phyloP scores from a whole-genome alignment of 805 yeast genomes.

The Isabelozyma rhagii region DNA sequence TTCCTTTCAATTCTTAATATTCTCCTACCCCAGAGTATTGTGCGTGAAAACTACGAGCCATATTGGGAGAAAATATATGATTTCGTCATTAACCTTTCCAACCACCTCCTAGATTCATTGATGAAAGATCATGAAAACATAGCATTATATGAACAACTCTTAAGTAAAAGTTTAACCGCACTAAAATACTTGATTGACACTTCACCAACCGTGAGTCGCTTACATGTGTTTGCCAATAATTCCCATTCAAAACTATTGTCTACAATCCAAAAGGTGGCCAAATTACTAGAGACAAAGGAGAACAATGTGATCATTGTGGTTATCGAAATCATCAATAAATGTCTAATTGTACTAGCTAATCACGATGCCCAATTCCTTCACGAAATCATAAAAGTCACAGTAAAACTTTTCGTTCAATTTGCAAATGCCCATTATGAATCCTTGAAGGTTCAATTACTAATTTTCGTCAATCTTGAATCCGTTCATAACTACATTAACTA shows the following conservation, averaged over 20 bases:
- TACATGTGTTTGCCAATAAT: conserved; percentile 13
- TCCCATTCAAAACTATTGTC: conserved; percentile 16
- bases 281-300: conserved; percentile 18
- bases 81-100: conserved; percentile 17
- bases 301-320: conserved; percentile 15
- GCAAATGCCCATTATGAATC: conserved; percentile 39
- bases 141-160: conserved; percentile 12
- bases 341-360: conserved; percentile 41
- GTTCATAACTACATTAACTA: conserved; percentile 34
- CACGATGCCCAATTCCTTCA: conserved; percentile 36
- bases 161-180: conserved; percentile 15
- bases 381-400: conserved; percentile 36
- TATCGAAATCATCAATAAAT: conserved; percentile 45
- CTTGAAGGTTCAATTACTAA: conserved; percentile 40
- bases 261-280: conserved; percentile 12
- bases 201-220: conserved; percentile 10
- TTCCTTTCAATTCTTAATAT: conserved; percentile 17
- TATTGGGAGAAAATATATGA: conserved; percentile 24
- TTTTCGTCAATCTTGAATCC: conserved; percentile 44
- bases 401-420: conserved; percentile 31
- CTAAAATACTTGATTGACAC: conserved; percentile 21
- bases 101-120: conserved; percentile 1
- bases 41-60: conserved; percentile 28
- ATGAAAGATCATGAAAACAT: conserved; percentile 1
- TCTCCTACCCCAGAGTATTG: conserved; percentile 19